These are phyloP conservation scores for Phaeodactylum tricornutum DNA, from an alignment of 108 stramenopile genomes.

Conservation along the genomic window DNA sequence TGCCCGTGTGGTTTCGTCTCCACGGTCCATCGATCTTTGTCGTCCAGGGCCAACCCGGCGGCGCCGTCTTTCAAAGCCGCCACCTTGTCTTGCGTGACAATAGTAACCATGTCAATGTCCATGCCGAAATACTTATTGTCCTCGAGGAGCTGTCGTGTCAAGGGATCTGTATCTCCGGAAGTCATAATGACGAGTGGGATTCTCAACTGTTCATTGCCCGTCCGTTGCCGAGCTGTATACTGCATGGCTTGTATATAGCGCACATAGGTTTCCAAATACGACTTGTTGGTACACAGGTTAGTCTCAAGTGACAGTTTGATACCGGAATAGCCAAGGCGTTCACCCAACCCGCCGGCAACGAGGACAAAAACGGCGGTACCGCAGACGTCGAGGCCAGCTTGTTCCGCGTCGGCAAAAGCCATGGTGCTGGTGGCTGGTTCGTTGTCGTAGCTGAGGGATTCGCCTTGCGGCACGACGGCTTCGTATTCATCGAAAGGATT, in stretches of 20 bases:
- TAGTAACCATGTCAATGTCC: constrained; percentile 56
- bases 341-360: constrained; percentile 95
- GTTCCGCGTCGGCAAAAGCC: constrained; percentile 77
- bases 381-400: constrained; percentile 50
- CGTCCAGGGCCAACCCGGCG: constrained; percentile 81
- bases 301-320: constrained; percentile 92
- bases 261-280: constrained; percentile 76
- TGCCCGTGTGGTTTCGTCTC: constrained; percentile 99
- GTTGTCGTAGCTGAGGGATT: constrained; percentile 76
- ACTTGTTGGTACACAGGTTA: constrained; percentile 60
- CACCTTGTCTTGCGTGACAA: constrained; percentile 93
- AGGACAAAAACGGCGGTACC: constrained; percentile 56
- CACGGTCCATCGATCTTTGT: constrained; percentile 68
- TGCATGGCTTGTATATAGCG: constrained; percentile 92
- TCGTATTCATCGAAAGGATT: constrained; percentile 94
- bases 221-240: constrained; percentile 48
- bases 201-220: constrained; percentile 33
- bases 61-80: constrained; percentile 82
- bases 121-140: constrained; percentile 91
- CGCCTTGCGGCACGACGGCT: constrained; percentile 86
- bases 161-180: constrained; percentile 91
- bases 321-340: constrained; percentile 96
- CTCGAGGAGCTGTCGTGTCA: constrained; percentile 78
- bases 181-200: constrained; percentile 99
- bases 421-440: constrained; percentile 47